A percentile compares a stretch with the other conserved stretches of the same genome.
These are phyloP conservation scores for Trichomonas vaginalis DNA, from an alignment of 208 protist species.

Conservation along the genomic window DNA sequence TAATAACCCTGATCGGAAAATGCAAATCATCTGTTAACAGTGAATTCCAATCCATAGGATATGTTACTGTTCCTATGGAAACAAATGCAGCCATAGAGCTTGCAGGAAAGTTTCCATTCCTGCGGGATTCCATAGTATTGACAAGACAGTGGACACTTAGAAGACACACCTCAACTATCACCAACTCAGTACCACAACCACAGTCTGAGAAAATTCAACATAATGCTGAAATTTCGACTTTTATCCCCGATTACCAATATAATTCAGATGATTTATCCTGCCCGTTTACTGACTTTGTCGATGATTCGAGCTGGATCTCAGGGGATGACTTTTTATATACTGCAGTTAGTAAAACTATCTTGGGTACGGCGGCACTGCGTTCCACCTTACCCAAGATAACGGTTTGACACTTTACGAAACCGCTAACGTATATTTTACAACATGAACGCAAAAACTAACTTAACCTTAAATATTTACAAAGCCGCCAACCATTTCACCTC, in stretches of 20 bases:
- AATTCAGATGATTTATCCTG: background rate
- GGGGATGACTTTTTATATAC: background rate
- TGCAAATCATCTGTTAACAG: background rate
- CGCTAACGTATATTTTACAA: too few species aligned
- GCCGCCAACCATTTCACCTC: too few species aligned
- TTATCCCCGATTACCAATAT: background rate
- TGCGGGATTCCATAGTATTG: background rate
- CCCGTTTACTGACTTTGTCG: background rate
- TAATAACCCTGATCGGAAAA: background rate
- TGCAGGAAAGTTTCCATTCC: background rate
- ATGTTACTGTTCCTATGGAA: background rate
- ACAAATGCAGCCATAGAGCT: background rate
- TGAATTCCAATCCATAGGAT: background rate
- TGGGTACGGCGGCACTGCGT: too few species aligned
- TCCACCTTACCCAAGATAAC: too few species aligned
- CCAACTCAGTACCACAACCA: background rate
- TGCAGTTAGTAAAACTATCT: too few species aligned
- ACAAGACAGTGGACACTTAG: background rate
- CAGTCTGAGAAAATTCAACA: background rate
- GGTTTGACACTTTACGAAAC: too few species aligned
- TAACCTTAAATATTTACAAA: too few species aligned
- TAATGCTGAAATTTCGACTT: background rate
- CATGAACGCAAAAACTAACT: too few species aligned
- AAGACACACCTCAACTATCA: background rate
- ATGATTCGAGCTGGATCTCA: background rate